Percentiles rank a stretch among this genome's conserved stretches.
These are phyloP conservation scores for Brasenia schreberi DNA, from an alignment of 164 flowering plant genomes.

Conservation along the genomic window DNA sequence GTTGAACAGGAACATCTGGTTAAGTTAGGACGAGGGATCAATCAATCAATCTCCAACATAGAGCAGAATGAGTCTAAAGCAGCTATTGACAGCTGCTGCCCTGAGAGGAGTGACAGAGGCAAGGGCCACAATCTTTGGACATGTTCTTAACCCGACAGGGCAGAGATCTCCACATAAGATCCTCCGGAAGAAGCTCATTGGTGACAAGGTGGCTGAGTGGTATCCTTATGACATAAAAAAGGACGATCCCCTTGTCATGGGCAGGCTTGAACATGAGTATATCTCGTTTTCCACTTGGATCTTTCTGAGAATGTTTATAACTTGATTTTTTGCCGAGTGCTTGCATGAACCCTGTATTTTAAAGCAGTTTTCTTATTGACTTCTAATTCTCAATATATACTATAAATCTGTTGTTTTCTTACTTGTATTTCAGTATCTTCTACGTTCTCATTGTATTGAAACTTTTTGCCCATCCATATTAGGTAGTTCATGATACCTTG, in stretches of 20 bases:
- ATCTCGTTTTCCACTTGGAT: neutral
- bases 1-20: too few species aligned
- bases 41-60: neutral
- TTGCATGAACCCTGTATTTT: too few species aligned
- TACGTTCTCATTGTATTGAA: too few species aligned
- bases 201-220: constrained; percentile 74
- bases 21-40: too few species aligned
- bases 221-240: constrained; percentile 63
- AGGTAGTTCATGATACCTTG: too few species aligned
- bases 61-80: constrained; percentile 26
- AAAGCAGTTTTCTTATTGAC: too few species aligned
- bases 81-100: constrained; percentile 39
- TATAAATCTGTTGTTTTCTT: too few species aligned
- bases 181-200: constrained; percentile 72
- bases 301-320: too few species aligned
- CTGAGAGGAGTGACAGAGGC: constrained; percentile 55
- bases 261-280: constrained; percentile 54
- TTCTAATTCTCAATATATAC: too few species aligned
- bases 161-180: constrained; percentile 69
- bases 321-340: too few species aligned
- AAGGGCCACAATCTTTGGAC: constrained; percentile 77
- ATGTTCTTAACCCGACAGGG: constrained; percentile 73
- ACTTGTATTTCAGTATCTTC: too few species aligned
- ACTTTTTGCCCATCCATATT: too few species aligned
- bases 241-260: constrained; percentile 60